A percentile compares a stretch with the other conserved stretches of the same genome.
phyloP scores from a whole-genome alignment of 306 rosid genomes.

The Begonia fuchsioides region DNA sequence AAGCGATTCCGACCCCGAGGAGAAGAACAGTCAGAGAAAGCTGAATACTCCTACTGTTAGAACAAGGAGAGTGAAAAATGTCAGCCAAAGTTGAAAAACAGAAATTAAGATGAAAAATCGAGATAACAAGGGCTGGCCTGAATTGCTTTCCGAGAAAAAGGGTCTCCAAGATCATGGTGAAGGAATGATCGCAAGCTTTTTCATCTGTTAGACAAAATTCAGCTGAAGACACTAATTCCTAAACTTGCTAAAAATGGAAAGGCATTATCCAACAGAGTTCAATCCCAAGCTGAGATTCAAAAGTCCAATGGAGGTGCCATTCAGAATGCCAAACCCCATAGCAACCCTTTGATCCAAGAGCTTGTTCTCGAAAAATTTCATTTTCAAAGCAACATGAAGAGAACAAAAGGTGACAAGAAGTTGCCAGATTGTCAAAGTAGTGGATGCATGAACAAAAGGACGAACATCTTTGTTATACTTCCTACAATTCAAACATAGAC shows the following conservation, averaged over 20 bases:
- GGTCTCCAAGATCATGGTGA: slow-evolving; percentile 93
- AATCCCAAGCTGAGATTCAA: slow-evolving; percentile 92
- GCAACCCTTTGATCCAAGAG: slow-evolving; percentile 71
- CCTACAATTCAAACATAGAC: too few relatives aligned
- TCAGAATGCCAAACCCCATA: slow-evolving; percentile 84
- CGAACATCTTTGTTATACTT: background rate
- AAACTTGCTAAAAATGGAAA: slow-evolving; percentile 1
- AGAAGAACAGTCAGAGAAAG: slow-evolving; percentile 64
- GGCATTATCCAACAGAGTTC: slow-evolving; percentile 66
- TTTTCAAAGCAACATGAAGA: slow-evolving; percentile 66
- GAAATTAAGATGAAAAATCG: background rate
- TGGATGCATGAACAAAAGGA: slow-evolving; percentile 42
- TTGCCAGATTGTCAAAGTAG: slow-evolving; percentile 99
- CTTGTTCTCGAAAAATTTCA: slow-evolving; percentile 91
- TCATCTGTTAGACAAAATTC: slow-evolving; percentile 49
- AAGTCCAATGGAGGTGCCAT: slow-evolving; percentile 97
- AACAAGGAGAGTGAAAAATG: background rate
- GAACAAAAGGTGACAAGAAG: slow-evolving; percentile 96
- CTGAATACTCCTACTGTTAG: slow-evolving; percentile 76
- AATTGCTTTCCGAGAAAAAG: slow-evolving; percentile 73
- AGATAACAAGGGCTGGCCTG: slow-evolving; percentile 40
- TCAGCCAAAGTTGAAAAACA: background rate
- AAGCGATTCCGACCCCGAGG: slow-evolving; percentile 86
- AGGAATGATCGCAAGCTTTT: slow-evolving; percentile 97
- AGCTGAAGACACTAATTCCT: slow-evolving; percentile 4